A percentile compares a stretch with the other conserved stretches of the same genome.
phyloP scores from a whole-genome alignment of 306 rosid species.

The Medicago truncatula region MtrunA17r5.0-ANR NC_053049.1:47999001-47999500 shows the following conservation, averaged over 20 bases:
- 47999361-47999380: too few relatives aligned
- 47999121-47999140: constrained; percentile 18
- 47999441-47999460: neutral
- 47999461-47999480: too few relatives aligned
- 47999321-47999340: constrained; percentile 17
- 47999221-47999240: constrained; percentile 1
- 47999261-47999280: constrained; percentile 46
- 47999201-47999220: constrained; percentile 2
- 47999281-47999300: constrained; percentile 6
- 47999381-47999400: too few relatives aligned
- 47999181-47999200: constrained; percentile 32
- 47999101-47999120: neutral
- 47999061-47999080: neutral
- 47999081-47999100: neutral
- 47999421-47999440: neutral
- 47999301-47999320: constrained; percentile 15
- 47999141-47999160: neutral
- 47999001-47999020: neutral
- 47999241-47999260: constrained; percentile 45
- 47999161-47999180: constrained; percentile 13
- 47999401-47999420: neutral
- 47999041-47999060: neutral
- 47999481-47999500: too few relatives aligned
- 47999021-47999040: neutral
- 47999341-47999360: constrained; percentile 1